Percentiles rank a stretch among this genome's conserved stretches.
These are phyloP conservation scores for Trichoderma reesei DNA, from an alignment of 495 filamentous ascomycete species.

Conservation along the genomic window DNA sequence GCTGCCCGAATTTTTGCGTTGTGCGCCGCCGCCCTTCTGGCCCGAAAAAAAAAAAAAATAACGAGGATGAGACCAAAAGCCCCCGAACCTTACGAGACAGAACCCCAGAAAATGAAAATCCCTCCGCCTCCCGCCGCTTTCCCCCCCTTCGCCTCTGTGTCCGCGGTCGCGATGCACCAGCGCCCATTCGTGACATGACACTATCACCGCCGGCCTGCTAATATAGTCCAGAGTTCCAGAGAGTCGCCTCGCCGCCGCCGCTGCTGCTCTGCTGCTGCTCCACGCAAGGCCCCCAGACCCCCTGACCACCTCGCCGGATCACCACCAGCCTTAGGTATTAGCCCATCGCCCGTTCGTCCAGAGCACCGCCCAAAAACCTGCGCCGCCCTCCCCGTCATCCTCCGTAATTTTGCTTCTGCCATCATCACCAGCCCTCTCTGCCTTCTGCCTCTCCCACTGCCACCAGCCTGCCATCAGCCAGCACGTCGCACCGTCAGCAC, in stretches of 20 bases:
- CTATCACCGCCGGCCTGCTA: conserved; percentile 16
- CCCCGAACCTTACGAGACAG: conserved; percentile 25
- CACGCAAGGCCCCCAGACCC: conserved; percentile 9
- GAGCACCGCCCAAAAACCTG: conserved; percentile 6
- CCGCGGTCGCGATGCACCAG: conserved; percentile 11
- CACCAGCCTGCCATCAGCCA: conserved; percentile 9
- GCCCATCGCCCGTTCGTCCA: conserved; percentile 4
- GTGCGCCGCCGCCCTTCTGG: conserved; percentile 20
- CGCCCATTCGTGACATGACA: conserved; percentile 10
- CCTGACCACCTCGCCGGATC: conserved; percentile 10
- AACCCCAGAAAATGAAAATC: conserved; percentile 27
- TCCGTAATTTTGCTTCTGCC: neutral
- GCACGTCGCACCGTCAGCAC: neutral
- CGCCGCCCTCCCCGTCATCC: conserved; percentile 2
- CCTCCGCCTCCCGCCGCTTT: conserved; percentile 19
- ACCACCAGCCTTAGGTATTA: conserved; percentile 8
- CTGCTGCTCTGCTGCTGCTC: conserved; percentile 3
- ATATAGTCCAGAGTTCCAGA: conserved; percentile 5
- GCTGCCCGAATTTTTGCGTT: conserved; percentile 19
- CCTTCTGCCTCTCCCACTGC: no score
- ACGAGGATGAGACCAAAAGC: conserved; percentile 23
- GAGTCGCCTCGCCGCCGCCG: no score
- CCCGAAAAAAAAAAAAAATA: conserved; percentile 10
- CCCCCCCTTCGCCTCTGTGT: conserved; percentile 15
- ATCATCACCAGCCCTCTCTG: conserved; percentile 17